Conservation (phyloP, 2,329 filamentous ascomycete genomes). For the Alternaria infectoria region DNA sequence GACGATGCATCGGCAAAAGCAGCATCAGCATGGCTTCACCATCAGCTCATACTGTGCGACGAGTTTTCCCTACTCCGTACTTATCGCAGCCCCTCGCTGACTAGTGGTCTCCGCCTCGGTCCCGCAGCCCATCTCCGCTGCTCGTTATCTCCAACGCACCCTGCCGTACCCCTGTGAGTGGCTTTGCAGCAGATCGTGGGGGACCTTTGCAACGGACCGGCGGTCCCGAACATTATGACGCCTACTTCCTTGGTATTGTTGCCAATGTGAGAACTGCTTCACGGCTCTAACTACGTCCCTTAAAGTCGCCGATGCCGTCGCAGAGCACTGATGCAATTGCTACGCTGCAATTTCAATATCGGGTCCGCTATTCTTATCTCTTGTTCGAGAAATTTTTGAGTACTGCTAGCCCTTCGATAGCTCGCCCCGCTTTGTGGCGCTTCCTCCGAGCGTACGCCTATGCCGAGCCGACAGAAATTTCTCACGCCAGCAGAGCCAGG, state of each 20-base stretch:
- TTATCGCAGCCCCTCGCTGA: slow-evolving; percentile 15
- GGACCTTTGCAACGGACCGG: slow-evolving; percentile 27
- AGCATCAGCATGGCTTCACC: slow-evolving; percentile 1
- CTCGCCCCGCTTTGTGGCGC: slow-evolving; percentile 32
- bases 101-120: slow-evolving; percentile 12
- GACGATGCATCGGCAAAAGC: slow-evolving; percentile 13
- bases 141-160: slow-evolving; percentile 22
- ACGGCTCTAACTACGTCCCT: background rate
- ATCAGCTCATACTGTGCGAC: slow-evolving; percentile 16
- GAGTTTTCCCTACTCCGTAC: slow-evolving; percentile 10
- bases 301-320: background rate
- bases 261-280: slow-evolving; percentile 5
- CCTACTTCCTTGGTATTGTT: slow-evolving; percentile 12
- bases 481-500: slow-evolving; percentile 22
- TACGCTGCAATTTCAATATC: slow-evolving; percentile 4
- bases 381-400: slow-evolving; percentile 31
- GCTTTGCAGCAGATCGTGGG: slow-evolving; percentile 33
- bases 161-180: slow-evolving; percentile 32
- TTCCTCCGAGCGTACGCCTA: slow-evolving; percentile 33
- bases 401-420: slow-evolving; percentile 30
- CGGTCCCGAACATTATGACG: slow-evolving; percentile 26
- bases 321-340: slow-evolving; percentile 7
- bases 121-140: slow-evolving; percentile 22
- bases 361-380: slow-evolving; percentile 38
- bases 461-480: slow-evolving; percentile 32